Base-by-base conservation (phyloP, 257 asterid genomes). In the Capsicum pubescens region DNA sequence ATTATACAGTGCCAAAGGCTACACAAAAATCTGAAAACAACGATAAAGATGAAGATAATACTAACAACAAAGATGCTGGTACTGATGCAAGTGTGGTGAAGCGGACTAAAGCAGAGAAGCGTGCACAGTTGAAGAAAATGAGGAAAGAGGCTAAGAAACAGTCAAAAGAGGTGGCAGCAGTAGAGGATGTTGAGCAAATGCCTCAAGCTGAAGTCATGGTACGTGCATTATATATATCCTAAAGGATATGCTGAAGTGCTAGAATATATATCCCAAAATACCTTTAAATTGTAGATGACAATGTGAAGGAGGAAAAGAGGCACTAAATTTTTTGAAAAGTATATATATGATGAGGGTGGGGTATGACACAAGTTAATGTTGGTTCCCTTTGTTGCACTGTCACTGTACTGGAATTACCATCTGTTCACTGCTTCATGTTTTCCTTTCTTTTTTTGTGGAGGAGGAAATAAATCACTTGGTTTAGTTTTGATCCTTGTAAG, bases 131-230 rank as follows among this genome's bases (percentile, higher is more conserved):
- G 26, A 97, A 97, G 87, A 97, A 92, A 88, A 79, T 76, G 87
- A 92, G 95, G 90, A 97, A 92, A 86, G 99, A 95, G 88, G 97
- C 97, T 7, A 97, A 93, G 91, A 94, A 91, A 86, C 97, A 92
- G 88, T 86, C 86, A 3, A 97, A 93, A 85, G 97, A 86, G 35
- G 82, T 35, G 32, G 74, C 86, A 63, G 80, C 84, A 82, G 72
- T 55, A 50, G 90, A 95, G 86, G 94, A 90, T 84, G 91, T 84
- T 88, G 87, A 84, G 79, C 92, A 90, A 86, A 85, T 88, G 52
- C 88, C 98, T 84, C 98, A 93, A 83, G 97, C 92, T 56, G 93
- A 91, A 59, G 97, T 92, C 55, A 66, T 97, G 98, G 99, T 97
- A 84, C 57, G 87, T 77, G 66, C 82, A 54, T 54, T 77, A 44